These are phyloP conservation scores for Amphichorda felina DNA, from an alignment of 2,329 filamentous ascomycete genomes.

Conservation along the genomic window DNA sequence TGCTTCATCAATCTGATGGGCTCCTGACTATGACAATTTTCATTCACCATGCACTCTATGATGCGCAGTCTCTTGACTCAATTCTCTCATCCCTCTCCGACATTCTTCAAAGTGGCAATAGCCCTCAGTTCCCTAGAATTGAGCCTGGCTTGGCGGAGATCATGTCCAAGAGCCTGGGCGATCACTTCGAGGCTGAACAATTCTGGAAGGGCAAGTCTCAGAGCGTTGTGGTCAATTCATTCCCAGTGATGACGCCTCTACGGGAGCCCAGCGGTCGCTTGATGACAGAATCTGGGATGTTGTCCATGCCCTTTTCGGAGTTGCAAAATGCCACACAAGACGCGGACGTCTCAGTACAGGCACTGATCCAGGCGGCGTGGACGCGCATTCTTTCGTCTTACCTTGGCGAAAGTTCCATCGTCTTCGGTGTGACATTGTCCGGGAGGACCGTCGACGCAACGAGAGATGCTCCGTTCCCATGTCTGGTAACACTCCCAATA, in stretches of 20 bases:
- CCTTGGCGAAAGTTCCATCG: conserved; percentile 59
- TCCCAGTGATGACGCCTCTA: conserved; percentile 64
- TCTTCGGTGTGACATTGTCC: conserved; percentile 73
- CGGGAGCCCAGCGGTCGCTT: conserved; percentile 19
- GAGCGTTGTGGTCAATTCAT: conserved; percentile 49
- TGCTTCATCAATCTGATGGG: conserved; percentile 23
- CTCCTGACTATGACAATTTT: conserved; percentile 27
- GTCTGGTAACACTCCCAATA: conserved; percentile 71
- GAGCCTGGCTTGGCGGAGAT: conserved; percentile 27
- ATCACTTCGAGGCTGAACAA: conserved; percentile 20
- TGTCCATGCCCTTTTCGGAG: conserved; percentile 25
- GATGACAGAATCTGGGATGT: conserved; percentile 16
- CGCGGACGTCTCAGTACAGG: conserved; percentile 62
- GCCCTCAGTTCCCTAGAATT: conserved; percentile 10
- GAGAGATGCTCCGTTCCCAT: conserved; percentile 56
- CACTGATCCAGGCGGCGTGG: conserved; percentile 69
- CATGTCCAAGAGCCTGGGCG: conserved; percentile 17
- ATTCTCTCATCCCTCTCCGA: conserved; percentile 48
- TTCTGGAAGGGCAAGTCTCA: conserved; percentile 55
- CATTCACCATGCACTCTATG: conserved; percentile 76
- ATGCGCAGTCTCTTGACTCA: conserved; percentile 59
- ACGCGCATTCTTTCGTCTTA: conserved; percentile 63
- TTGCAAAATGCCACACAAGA: conserved; percentile 45
- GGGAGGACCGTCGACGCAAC: conserved; percentile 55
- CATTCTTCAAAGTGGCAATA: conserved; percentile 10